These are phyloP conservation scores for Candida taoyuanica DNA, from an alignment of 805 yeast genomes.

Conservation along the genomic window DNA sequence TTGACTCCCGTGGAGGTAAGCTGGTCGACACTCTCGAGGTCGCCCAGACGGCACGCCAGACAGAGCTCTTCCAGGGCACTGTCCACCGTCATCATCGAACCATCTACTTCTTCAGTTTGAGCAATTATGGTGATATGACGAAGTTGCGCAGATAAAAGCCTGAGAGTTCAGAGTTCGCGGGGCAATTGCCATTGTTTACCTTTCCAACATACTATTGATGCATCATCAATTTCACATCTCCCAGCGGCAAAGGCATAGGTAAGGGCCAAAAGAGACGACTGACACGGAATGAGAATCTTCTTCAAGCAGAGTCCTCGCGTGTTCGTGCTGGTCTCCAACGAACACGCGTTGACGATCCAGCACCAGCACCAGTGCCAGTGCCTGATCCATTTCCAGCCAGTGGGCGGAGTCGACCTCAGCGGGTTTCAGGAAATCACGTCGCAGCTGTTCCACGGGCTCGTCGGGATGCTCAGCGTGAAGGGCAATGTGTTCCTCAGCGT, in stretches of 20 bases:
- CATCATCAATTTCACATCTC: too few relatives aligned
- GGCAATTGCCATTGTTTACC: too few relatives aligned
- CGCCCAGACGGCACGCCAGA: constrained; percentile 67
- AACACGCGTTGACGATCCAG: constrained; percentile 55
- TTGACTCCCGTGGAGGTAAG: constrained; percentile 50
- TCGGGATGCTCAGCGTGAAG: constrained; percentile 57
- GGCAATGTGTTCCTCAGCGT: constrained; percentile 53
- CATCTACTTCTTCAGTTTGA: too few relatives aligned
- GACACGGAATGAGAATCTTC: constrained; percentile 27
- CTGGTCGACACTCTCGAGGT: constrained; percentile 56
- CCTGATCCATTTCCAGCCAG: constrained; percentile 52
- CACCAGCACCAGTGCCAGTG: constrained; percentile 28
- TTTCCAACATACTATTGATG: too few relatives aligned
- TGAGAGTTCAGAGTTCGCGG: too few relatives aligned
- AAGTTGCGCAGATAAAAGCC: neutral
- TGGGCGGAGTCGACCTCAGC: constrained; percentile 33
- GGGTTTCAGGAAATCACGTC: constrained; percentile 37
- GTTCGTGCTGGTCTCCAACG: constrained; percentile 56
- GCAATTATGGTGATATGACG: neutral
- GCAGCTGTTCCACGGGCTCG: constrained; percentile 45
- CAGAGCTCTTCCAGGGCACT: constrained; percentile 40
- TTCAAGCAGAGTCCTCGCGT: constrained; percentile 65
- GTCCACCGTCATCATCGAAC: constrained; percentile 2
- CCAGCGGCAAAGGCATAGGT: too few relatives aligned
- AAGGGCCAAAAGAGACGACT: too few relatives aligned